Conservation (phyloP, 192 early-diverging fungal species). For the Diversispora epigaea region DNA sequence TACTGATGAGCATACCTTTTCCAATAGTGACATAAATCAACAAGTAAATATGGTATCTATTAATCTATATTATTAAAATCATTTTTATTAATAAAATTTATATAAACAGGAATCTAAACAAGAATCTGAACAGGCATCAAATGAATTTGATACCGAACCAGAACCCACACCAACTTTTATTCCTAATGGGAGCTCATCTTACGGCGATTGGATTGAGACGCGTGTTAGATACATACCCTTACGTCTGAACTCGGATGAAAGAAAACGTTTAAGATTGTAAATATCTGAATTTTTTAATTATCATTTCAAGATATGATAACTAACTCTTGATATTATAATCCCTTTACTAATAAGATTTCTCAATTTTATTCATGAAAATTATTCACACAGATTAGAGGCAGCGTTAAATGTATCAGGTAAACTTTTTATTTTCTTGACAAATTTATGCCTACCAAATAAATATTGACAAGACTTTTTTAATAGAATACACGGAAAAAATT, state of each 20-base stretch:
- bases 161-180: conserved; percentile 10
- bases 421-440: background rate
- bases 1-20: too few species aligned
- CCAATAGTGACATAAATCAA: too few species aligned
- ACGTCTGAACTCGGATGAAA: conserved; percentile 84
- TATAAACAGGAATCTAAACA: conserved; percentile 4
- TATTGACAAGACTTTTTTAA: conserved; percentile 3
- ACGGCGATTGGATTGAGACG: conserved; percentile 81
- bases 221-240: conserved; percentile 93
- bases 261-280: conserved; percentile 87
- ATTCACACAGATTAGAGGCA: conserved; percentile 69
- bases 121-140: background rate
- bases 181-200: too few species aligned
- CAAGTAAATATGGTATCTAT: background rate
- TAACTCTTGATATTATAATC: too few species aligned
- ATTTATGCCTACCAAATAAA: background rate
- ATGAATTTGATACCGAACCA: background rate
- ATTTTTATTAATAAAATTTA: background rate
- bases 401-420: conserved; percentile 77
- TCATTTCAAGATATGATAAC: too few species aligned
- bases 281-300: background rate
- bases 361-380: too few species aligned
- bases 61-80: background rate
- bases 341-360: too few species aligned
- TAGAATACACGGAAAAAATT: conserved; percentile 61